Base-by-base conservation (phyloP, 345 rosid genomes). In the Citrus unshiu region DNA sequence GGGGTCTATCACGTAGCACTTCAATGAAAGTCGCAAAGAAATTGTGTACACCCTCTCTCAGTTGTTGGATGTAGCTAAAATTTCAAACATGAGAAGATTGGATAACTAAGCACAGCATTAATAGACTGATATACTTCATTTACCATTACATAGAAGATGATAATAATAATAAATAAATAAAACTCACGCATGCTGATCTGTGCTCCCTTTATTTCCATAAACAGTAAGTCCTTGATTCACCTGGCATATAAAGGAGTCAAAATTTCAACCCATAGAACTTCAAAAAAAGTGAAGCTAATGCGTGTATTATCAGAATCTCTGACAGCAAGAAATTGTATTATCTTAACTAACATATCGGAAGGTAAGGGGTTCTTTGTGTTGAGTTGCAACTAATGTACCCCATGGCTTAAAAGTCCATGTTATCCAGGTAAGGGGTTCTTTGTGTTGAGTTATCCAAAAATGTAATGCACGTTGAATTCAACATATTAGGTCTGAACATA, bases 151-250 rank as follows among this genome's bases (percentile, higher is more conserved):
- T 12, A 46, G 51, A 46, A 46, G 51, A 54, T 54, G 2, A 54
- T 19, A 5, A 49, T 16, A 3, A 5, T 16, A 6, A 54, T 19
- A 30, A 73, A 27, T 24, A 57, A 59, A 16, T 57, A 77, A 83
- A 83, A 84, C 98, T 91, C 87, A 96, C 98, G 99, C 99, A 16
- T 96, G 98, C 88, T 96, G 99, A 87, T 96, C 98, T 58, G 99
- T 96, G 91, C 99, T 96, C 76, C 99, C 99, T 87, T 96, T 96
- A 84, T 96, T 96, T 83, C 99, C 99, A 81, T 96, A 96, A 29
- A 96, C 99, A 68, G 92, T 81, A 80, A 94, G 85, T 77, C 98
- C 99, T 88, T 96, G 99, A 89, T 94, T 93, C 66, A 96, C 99
- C 99, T 96, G 88, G 75, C 79, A 84, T 46, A 77, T 75, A 68